Evolutionary conservation across 148 eudicot genomes (phyloP), one percentile per base, ranked within the genome.

Genomic region (Simmondsia chinensis): DNA sequence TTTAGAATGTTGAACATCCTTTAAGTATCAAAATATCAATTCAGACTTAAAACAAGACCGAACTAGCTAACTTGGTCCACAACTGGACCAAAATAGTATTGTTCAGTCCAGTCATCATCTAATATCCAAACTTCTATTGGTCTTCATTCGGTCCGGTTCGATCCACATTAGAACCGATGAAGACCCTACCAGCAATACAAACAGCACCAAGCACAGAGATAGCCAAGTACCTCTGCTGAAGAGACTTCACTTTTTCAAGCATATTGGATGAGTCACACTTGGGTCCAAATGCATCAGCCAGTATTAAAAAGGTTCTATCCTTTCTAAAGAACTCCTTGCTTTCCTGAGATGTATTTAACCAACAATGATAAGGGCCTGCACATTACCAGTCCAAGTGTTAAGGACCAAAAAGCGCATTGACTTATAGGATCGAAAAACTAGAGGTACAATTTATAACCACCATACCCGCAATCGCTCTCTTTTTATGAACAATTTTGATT

Each of bases 191-290:
- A 16, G 17, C 9, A 2, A 34, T 45, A 47, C 5, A 53, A 43
- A 59, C 16, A 48, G 50, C 13, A 34, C 53, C 61, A 36, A 16
- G 33, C 24, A 9, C 6, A 49, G 16, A 51, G 24, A 24, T 64
- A 48, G n/a, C n/a, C n/a, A n/a, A n/a, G n/a, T 73, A 89, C 97
- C 97, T 84, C 63, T 78, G 93, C 60, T 89, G 87, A 57, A 89
- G 82, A 22, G 61, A 53, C 65, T 89, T 89, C 23, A 66, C 82
- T 56, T 67, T 84, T 58, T 76, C 76, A 40, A 84, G 41, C 74
- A 69, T 64, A 37, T 33, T 14, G 19, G 21, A 39, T 50, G 52
- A 57, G 27, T 55, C 50, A 57, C 44, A 39, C 42, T 60, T 32
- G 13, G 63, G 50, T 26, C 23, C 62, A 48, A 74, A 78, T 44